Conservation (phyloP, 495 filamentous ascomycete genomes). For the Glonium stellatum region DNA sequence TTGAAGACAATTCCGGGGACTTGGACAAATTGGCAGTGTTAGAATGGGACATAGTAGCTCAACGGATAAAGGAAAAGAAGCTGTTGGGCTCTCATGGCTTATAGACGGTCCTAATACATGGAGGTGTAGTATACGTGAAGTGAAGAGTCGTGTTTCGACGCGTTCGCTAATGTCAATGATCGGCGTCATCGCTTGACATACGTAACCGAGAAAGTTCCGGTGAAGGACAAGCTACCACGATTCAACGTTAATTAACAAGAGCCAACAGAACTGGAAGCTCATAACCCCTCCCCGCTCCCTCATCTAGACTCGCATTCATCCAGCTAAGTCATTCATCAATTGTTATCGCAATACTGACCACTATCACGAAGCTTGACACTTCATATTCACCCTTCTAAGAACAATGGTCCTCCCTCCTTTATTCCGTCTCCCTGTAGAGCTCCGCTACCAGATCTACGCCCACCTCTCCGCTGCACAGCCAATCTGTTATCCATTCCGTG, state of each 20-base stretch:
- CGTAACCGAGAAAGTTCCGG: too few species aligned
- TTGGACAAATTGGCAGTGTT: slow-evolving; percentile 2
- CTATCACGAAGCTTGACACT: too few species aligned
- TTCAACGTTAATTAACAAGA: too few species aligned
- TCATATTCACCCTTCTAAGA: background rate
- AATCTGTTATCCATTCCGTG: background rate
- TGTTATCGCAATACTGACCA: too few species aligned
- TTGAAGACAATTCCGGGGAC: slow-evolving; percentile 10
- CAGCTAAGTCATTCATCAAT: too few species aligned
- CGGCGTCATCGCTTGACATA: too few species aligned
- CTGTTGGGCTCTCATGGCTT: background rate
- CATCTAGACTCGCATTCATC: too few species aligned
- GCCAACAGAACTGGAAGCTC: background rate
- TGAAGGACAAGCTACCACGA: too few species aligned
- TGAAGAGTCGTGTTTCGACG: background rate
- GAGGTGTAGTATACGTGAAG: background rate
- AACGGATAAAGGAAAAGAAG: background rate
- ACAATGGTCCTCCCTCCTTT: background rate
- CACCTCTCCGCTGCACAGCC: too few species aligned
- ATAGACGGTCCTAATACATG: background rate
- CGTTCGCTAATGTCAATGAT: too few species aligned
- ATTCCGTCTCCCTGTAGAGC: background rate
- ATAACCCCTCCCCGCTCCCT: too few species aligned
- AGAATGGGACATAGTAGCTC: slow-evolving; percentile 15
- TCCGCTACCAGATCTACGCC: background rate